Percentiles rank a stretch among this genome's conserved stretches.
Conservation (phyloP, 208 protist species). For the Acanthamoeba polyphaga region DNA sequence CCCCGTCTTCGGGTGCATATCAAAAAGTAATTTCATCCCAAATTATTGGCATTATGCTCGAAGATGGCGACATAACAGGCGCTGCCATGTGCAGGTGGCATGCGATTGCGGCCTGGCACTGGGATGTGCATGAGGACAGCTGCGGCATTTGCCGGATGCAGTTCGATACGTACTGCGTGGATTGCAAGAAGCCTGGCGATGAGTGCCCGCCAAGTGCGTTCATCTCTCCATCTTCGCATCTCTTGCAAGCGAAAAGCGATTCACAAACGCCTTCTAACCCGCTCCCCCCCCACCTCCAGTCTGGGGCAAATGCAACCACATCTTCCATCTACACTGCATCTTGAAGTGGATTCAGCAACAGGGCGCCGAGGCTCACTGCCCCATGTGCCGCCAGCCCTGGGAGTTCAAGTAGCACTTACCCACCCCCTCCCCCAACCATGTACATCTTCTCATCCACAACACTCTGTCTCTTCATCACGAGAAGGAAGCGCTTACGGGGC, state of each 20-base stretch:
- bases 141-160: conserved; percentile 90
- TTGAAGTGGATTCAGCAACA: conserved; percentile 88
- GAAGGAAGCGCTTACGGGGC: too few relatives aligned
- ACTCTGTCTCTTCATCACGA: too few relatives aligned
- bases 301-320: conserved; percentile 89
- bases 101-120: conserved; percentile 87
- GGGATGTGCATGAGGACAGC: conserved; percentile 88
- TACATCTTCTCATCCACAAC: not conserved
- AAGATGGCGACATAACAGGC: not conserved
- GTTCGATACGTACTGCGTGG: conserved; percentile 88
- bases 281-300: conserved; percentile 71
- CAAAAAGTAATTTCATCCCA: not conserved
- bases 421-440: not conserved
- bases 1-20: not conserved
- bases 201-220: conserved; percentile 86
- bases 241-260: not conserved
- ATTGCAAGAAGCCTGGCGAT: conserved; percentile 89
- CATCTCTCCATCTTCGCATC: conserved; percentile 1
- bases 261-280: not conserved
- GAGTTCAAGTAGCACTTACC: conserved; percentile 76
- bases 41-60: not conserved
- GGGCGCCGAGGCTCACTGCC: conserved; percentile 71
- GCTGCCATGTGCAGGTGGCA: conserved; percentile 80
- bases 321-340: conserved; percentile 92
- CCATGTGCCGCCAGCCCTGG: conserved; percentile 87